These are phyloP conservation scores for Canariomyces notabilis DNA, from an alignment of 2,329 filamentous ascomycete species.

Conservation along the genomic window DNA sequence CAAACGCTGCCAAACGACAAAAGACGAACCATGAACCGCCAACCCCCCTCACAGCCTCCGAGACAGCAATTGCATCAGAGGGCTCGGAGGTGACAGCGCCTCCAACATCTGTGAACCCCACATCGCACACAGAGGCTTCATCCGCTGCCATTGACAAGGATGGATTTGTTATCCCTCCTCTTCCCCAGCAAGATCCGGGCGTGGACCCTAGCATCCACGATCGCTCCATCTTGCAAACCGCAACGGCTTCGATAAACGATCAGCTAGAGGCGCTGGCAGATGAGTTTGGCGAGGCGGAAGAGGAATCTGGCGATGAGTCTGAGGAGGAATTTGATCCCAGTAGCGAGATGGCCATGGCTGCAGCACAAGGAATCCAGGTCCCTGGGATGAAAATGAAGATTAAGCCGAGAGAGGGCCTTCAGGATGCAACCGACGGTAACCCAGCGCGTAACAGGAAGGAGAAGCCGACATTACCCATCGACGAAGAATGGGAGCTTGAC, in stretches of 20 bases:
- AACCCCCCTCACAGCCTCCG: neutral
- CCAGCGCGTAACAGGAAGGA: slow-evolving; percentile 15
- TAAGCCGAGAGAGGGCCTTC: slow-evolving; percentile 12
- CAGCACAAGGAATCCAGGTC: slow-evolving; percentile 25
- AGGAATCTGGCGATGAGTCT: slow-evolving; percentile 13
- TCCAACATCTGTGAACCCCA: slow-evolving; percentile 24
- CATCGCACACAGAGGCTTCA: slow-evolving; percentile 32
- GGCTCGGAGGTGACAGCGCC: slow-evolving; percentile 7
- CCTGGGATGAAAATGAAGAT: slow-evolving; percentile 19
- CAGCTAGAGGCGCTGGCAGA: slow-evolving; percentile 33
- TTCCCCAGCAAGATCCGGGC: slow-evolving; percentile 32
- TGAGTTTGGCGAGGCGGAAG: slow-evolving; percentile 37
- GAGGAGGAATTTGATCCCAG: slow-evolving; percentile 20
- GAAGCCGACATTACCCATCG: slow-evolving; percentile 46
- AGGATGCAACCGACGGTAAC: neutral
- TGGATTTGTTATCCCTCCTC: slow-evolving; percentile 60
- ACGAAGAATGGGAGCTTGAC: slow-evolving; percentile 57
- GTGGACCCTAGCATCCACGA: slow-evolving; percentile 17
- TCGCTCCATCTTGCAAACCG: slow-evolving; percentile 13
- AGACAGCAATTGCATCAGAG: slow-evolving; percentile 12
- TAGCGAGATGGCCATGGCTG: slow-evolving; percentile 28
- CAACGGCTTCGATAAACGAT: slow-evolving; percentile 14
- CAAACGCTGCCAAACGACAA: slow-evolving; percentile 16
- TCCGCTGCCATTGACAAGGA: slow-evolving; percentile 52
- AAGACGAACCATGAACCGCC: slow-evolving; percentile 14